These are phyloP conservation scores for Calamus simplicifolius DNA, from an alignment of 176 grass and related monocot species.

Conservation along the genomic window DNA sequence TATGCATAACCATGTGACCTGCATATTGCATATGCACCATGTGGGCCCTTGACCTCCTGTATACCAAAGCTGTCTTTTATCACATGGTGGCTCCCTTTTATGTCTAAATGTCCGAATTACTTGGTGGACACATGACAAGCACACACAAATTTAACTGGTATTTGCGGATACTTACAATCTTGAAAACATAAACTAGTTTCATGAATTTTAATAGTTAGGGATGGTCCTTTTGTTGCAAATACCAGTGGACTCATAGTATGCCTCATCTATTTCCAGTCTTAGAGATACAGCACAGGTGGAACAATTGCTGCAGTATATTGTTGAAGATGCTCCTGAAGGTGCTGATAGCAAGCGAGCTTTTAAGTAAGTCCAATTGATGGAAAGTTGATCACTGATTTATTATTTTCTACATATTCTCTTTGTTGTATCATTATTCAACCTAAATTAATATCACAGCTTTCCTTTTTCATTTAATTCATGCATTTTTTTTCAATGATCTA, in stretches of 20 bases:
- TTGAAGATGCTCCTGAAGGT: constrained; percentile 19
- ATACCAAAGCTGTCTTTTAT: no score
- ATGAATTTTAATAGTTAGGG: background rate
- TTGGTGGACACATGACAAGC: no score
- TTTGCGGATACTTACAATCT: no score
- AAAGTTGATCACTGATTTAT: no score
- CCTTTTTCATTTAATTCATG: no score
- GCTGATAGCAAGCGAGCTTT: constrained; percentile 11
- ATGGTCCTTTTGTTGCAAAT: background rate
- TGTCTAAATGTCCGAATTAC: no score
- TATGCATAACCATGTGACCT: no score
- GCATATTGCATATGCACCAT: no score
- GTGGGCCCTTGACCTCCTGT: no score
- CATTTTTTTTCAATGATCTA: constrained; percentile 2
- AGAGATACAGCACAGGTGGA: constrained; percentile 16
- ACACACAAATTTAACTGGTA: no score
- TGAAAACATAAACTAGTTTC: no score
- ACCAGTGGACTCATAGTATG: background rate
- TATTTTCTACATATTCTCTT: background rate
- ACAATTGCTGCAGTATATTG: constrained; percentile 14
- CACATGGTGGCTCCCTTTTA: no score
- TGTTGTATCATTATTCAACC: background rate
- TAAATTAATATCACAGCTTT: background rate
- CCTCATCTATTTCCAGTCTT: constrained; percentile 4
- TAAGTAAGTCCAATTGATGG: constrained; percentile 2